Evolutionary conservation across 441 rosid species (phyloP).

Genomic region (Gossypium schwendimanii): DNA sequence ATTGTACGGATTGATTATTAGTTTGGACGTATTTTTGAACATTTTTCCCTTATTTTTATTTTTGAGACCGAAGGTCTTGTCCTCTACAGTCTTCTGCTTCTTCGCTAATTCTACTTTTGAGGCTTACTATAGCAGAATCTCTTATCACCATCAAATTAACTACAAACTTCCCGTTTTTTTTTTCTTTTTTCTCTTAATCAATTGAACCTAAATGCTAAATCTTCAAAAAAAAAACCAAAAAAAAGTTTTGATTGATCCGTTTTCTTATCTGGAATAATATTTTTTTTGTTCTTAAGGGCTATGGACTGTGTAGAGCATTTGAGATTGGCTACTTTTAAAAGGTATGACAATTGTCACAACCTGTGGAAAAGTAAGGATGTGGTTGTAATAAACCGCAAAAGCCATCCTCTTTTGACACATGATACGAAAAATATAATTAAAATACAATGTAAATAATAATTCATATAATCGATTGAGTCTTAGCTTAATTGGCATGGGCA

Average conservation of each 20-base stretch:
- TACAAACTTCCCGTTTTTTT: neutral
- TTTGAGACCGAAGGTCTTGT: slow-evolving; percentile 90
- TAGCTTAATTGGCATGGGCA: too few relatives aligned
- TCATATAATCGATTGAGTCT: too few relatives aligned
- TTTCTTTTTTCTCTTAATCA: neutral
- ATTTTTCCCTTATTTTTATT: slow-evolving; percentile 94
- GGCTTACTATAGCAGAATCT: slow-evolving; percentile 86
- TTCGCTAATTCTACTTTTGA: slow-evolving; percentile 78
- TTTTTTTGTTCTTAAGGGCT: neutral
- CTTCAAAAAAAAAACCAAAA: too few relatives aligned
- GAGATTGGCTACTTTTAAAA: neutral
- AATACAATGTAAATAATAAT: too few relatives aligned
- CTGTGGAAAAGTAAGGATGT: too few relatives aligned
- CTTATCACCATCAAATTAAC: slow-evolving; percentile 2
- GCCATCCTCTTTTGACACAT: neutral
- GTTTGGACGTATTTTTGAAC: slow-evolving; percentile 88
- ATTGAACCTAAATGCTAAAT: neutral
- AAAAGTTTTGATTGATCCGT: neutral
- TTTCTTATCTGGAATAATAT: neutral
- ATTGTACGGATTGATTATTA: slow-evolving; percentile 77
- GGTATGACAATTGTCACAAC: too few relatives aligned
- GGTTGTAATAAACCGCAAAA: neutral
- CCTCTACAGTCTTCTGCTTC: slow-evolving; percentile 91
- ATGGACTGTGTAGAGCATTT: neutral
- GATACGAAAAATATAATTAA: too few relatives aligned